Evolutionary conservation across 2,329 filamentous ascomycete species (phyloP), one percentile per base, ranked within the genome.

Genomic region (Fusarium transvaalense): DNA sequence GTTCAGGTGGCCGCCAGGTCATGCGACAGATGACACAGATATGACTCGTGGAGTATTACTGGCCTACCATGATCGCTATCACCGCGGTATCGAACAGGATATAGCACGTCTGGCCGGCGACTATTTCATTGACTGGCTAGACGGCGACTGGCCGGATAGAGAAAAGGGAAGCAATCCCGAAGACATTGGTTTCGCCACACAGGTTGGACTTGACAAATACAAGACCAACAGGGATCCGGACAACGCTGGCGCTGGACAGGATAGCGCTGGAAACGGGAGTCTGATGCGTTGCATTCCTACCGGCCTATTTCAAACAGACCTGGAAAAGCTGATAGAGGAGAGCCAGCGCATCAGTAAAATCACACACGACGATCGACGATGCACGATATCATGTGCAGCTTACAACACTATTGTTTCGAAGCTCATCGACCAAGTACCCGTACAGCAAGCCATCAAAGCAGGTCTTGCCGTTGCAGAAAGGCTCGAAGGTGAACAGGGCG

Each of bases 1-100:
- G 3, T 83, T 84, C 58, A 13, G 42, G 21, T 84, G 82, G 82
- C 57, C 78, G 0, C 62, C 78, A 1, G 83, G 83, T 10, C 78
- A 81, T 59, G 82, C 82, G 17, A 84, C 83, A 27, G 82, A 84
- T 68, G 82, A 84, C 68, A 84, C 82, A 1, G 82, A 84, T 66
- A 74, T 84, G 65, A 82, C 81, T 6, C 80, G 82, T 6, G 82
- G 78, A 12, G 79, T 84, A 1, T 74, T 84, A 7, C 76, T 84
- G 15, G 81, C 81, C 5, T 84, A 84, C 63, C 71, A 61, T 1
- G 78, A 79, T 45, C 29, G 32, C 1, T 41, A 59, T 14, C 25
- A 35, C 12, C 31, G 32, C 13, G 14, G 41, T 1, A 60, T 65
- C 4, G 64, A 64, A 13, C 61, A 61, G 14, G 76, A 80, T 47